phyloP scores from a whole-genome alignment of 768 basidiomycete genomes.

The Kwoniella sp. region DNA sequence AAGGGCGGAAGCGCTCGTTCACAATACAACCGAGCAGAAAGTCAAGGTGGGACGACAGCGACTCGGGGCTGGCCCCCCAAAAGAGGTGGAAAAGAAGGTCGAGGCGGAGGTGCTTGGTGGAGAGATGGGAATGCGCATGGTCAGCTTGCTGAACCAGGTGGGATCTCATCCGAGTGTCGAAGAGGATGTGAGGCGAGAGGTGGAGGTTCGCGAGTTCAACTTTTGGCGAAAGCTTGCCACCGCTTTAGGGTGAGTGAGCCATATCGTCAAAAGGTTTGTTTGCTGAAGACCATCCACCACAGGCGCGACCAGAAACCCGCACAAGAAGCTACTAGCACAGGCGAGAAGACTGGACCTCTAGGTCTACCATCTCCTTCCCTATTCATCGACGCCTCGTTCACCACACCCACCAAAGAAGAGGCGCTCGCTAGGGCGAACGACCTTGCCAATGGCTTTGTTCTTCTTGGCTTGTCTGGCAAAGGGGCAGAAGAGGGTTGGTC shows the following conservation, averaged over 20 bases:
- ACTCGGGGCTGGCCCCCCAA: constrained; percentile 55
- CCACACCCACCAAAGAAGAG: constrained; percentile 38
- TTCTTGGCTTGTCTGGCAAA: constrained; percentile 58
- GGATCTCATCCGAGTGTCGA: constrained; percentile 30
- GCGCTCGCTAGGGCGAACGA: constrained; percentile 65
- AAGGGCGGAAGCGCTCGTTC: constrained; percentile 21
- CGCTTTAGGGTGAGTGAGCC: constrained; percentile 18
- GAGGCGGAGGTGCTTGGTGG: constrained; percentile 37
- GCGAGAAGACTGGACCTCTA: too few species aligned
- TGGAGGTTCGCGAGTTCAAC: constrained; percentile 38
- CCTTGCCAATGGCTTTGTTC: constrained; percentile 67
- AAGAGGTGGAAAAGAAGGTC: constrained; percentile 42
- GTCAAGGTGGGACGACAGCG: constrained; percentile 73
- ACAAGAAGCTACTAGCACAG: too few species aligned
- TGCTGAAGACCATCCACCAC: too few species aligned
- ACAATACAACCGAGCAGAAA: constrained; percentile 52
- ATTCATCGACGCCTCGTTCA: constrained; percentile 54
- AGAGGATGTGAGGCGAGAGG: constrained; percentile 33
- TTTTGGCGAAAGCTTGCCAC: constrained; percentile 38
- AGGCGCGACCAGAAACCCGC: not conserved
- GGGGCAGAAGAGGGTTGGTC: constrained; percentile 80
- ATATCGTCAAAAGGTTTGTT: not conserved
- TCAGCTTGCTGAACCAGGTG: constrained; percentile 33
- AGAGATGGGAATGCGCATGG: constrained; percentile 33
- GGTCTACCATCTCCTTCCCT: constrained; percentile 14